Evolutionary conservation across 2,329 filamentous ascomycete species (phyloP).

Genomic region (Aspergillus aculeatus): DNA sequence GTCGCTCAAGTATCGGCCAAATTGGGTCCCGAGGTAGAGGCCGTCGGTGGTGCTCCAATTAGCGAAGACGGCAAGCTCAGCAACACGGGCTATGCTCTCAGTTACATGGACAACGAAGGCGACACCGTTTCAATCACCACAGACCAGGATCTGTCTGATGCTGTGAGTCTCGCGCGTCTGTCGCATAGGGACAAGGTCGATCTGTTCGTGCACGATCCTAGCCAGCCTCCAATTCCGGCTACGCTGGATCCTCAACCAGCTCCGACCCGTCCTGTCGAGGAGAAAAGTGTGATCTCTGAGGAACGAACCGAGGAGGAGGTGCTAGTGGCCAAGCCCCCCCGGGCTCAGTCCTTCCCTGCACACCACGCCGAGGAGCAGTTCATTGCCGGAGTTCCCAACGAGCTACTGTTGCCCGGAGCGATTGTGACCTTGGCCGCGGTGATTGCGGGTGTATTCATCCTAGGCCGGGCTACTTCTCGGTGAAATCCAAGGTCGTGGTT

Average conservation of each 20-base stretch:
- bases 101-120: conserved; percentile 94
- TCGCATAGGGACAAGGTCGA: conserved; percentile 88
- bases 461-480: conserved; percentile 65
- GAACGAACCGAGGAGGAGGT: conserved; percentile 54
- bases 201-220: conserved; percentile 90
- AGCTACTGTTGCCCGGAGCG: conserved; percentile 86
- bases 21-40: conserved; percentile 77
- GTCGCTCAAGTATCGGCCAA: conserved; percentile 77
- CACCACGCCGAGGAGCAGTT: conserved; percentile 67
- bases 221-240: conserved; percentile 75
- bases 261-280: conserved; percentile 49
- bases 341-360: conserved; percentile 47
- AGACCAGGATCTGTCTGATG: conserved; percentile 87
- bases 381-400: conserved; percentile 89
- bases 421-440: conserved; percentile 94
- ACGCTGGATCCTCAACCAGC: conserved; percentile 60
- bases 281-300: conserved; percentile 44
- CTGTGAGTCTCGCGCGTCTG: conserved; percentile 77
- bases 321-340: conserved; percentile 38
- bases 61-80: conserved; percentile 78
- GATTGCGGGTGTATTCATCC: conserved; percentile 87
- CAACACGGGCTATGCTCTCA: conserved; percentile 80
- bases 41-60: conserved; percentile 75
- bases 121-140: conserved; percentile 97
- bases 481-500: conserved; percentile 17